A percentile compares a stretch with the other conserved stretches of the same genome.
These are phyloP conservation scores for Hyphopichia fennica DNA, from an alignment of 1,139 yeast genomes.

Conservation along the genomic window DNA sequence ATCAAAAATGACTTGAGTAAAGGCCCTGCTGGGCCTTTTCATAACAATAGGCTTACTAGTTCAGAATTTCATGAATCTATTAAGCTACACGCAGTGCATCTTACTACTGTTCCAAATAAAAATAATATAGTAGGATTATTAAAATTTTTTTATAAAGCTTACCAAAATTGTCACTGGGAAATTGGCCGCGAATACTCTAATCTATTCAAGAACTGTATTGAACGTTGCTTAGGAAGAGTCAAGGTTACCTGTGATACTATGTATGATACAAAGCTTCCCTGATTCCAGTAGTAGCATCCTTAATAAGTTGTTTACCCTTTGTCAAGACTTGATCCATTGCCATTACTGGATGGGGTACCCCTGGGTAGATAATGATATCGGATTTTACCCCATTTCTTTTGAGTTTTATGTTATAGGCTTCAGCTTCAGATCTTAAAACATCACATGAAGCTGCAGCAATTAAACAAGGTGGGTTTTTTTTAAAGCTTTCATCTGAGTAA, in stretches of 20 bases:
- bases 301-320: constrained; percentile 38
- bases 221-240: constrained; percentile 49
- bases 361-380: constrained; percentile 34
- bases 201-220: constrained; percentile 51
- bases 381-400: constrained; percentile 37
- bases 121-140: constrained; percentile 48
- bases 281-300: constrained; percentile 29
- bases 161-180: constrained; percentile 50
- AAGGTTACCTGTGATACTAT: constrained; percentile 49
- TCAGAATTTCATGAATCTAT: constrained; percentile 14
- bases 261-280: constrained; percentile 28
- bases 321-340: constrained; percentile 45
- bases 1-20: constrained; percentile 36
- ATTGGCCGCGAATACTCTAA: constrained; percentile 55
- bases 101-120: constrained; percentile 19
- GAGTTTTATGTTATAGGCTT: constrained; percentile 41
- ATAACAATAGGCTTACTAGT: background rate
- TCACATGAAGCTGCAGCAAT: constrained; percentile 48
- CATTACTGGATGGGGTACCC: constrained; percentile 52
- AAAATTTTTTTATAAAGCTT: constrained; percentile 38
- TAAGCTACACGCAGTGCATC: constrained; percentile 3
- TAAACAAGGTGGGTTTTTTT: constrained; percentile 40
- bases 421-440: constrained; percentile 47
- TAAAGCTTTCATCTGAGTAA: constrained; percentile 39
- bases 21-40: constrained; percentile 13